phyloP scores from a whole-genome alignment of 2,329 filamentous ascomycete species.

The Zasmidium cellare region DNA sequence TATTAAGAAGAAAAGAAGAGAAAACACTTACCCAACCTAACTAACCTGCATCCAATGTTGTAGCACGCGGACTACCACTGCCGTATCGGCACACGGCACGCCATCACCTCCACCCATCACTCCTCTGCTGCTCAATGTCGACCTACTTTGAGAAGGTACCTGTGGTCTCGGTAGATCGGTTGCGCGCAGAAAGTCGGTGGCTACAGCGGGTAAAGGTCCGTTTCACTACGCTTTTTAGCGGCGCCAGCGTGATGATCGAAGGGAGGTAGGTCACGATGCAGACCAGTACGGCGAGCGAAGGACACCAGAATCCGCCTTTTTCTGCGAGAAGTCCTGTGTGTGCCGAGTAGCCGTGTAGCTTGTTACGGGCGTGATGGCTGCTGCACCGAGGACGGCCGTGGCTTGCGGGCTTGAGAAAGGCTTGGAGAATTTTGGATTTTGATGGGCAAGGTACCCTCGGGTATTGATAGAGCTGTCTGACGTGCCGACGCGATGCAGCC shows the following conservation, averaged over 20 bases:
- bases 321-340: not conserved
- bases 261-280: too few relatives aligned
- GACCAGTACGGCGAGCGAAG: too few relatives aligned
- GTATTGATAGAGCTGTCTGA: not conserved
- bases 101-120: not conserved
- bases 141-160: too few relatives aligned
- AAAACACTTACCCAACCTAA: not conserved
- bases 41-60: not conserved
- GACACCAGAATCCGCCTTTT: too few relatives aligned
- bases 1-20: not conserved
- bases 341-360: not conserved
- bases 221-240: not conserved
- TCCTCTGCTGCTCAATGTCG: not conserved
- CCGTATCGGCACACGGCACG: conserved; percentile 9
- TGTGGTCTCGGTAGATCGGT: too few relatives aligned
- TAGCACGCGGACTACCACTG: not conserved
- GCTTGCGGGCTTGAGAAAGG: not conserved
- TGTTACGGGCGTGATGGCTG: too few relatives aligned
- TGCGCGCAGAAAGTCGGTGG: not conserved
- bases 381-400: not conserved
- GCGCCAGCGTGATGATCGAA: too few relatives aligned
- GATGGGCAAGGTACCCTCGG: conserved; percentile 2
- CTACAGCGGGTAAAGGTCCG: not conserved
- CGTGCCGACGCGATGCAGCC: conserved; percentile 1
- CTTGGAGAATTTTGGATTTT: not conserved